A percentile compares a stretch with the other conserved stretches of the same genome.
phyloP scores from a whole-genome alignment of 2,329 filamentous ascomycete genomes.

The Hypoxylon sp. region DNA sequence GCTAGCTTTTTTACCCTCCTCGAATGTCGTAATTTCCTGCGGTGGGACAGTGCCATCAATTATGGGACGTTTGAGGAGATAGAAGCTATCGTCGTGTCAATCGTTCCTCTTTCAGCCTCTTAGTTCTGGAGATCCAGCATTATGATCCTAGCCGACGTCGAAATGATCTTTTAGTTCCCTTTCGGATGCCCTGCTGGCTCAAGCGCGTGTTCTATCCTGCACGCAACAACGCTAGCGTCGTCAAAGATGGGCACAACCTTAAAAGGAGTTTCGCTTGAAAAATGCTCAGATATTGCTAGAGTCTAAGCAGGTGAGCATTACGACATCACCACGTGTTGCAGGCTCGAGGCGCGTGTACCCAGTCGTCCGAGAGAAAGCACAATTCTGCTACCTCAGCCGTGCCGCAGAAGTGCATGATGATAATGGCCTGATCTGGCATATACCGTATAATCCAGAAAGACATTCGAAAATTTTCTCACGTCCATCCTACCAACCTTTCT shows the following conservation, averaged over 20 bases:
- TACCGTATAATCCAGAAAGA: slow-evolving; percentile 6
- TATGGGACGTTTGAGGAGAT: background rate
- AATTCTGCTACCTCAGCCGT: slow-evolving; percentile 12
- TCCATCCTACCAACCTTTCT: slow-evolving; percentile 15
- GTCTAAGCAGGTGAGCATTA: slow-evolving; percentile 27
- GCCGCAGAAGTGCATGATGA: slow-evolving; percentile 19
- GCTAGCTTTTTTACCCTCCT: slow-evolving; percentile 16
- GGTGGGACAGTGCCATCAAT: slow-evolving; percentile 27
- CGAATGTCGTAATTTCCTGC: slow-evolving; percentile 18
- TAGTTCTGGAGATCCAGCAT: slow-evolving; percentile 28
- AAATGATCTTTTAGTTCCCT: slow-evolving; percentile 14
- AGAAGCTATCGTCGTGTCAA: slow-evolving; percentile 11
- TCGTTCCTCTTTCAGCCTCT: slow-evolving; percentile 26
- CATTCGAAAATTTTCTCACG: slow-evolving; percentile 13
- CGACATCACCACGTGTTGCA: slow-evolving; percentile 41
- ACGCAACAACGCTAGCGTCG: slow-evolving; percentile 32
- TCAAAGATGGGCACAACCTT: slow-evolving; percentile 16
- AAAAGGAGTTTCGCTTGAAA: slow-evolving; percentile 13
- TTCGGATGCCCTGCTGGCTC: slow-evolving; percentile 32
- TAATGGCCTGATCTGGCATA: slow-evolving; percentile 22
- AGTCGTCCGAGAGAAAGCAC: slow-evolving; percentile 11
- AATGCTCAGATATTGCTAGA: slow-evolving; percentile 7
- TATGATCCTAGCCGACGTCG: slow-evolving; percentile 30
- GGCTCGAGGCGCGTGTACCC: slow-evolving; percentile 17
- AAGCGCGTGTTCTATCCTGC: slow-evolving; percentile 23